Base-by-base conservation (phyloP, 257 asterid species). In the Euphrasia confusa region DNA sequence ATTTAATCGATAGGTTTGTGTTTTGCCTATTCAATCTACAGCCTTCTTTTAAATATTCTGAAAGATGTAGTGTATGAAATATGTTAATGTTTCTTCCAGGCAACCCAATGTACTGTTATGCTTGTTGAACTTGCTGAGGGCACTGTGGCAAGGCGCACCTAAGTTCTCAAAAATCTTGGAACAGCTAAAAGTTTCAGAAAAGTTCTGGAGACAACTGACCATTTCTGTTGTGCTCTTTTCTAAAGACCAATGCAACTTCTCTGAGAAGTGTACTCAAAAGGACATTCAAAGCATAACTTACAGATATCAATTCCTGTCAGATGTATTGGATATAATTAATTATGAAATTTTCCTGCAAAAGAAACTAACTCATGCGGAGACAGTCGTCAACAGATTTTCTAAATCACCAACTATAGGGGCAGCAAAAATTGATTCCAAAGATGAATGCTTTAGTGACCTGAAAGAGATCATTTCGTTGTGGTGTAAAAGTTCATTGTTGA, bases 81-180 rank as follows among this genome's bases (percentile, higher is more conserved):
- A 56, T 54, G 24, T 60, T 63, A 48, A 28, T 50, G 53, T 73
- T n/a, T 58, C 56, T 53, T 72, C 52, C 93, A 89, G 99, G 69
- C 81, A 89, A 50, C 78, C 94, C 17, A 59, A 54, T n/a, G 52
- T 83, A 47, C 60, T 93, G 67, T 66, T 79, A 65, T 79, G 78
- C 68, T 74, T 81, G 54, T 75, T 87, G 78, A 71, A 74, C 74
- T 82, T 93, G 81, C 77, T 93, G 76, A 87, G 84, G 81, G 84
- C 90, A 60, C 76, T 93, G 80, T 93, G 99, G 99, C 95, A 82
- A 87, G 88, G 88, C 67, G 97, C 94, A 27, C 91, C 88, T 65
- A 95, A 87, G 73, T 93, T 84, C 68, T 66, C 79, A 65, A 77
- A 80, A 75, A 74, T 76, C 24, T 74, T 93, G 89, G 88, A 77